Conservation (phyloP, 2,329 filamentous ascomycete genomes). For the Trichoderma guizhouense region DNA sequence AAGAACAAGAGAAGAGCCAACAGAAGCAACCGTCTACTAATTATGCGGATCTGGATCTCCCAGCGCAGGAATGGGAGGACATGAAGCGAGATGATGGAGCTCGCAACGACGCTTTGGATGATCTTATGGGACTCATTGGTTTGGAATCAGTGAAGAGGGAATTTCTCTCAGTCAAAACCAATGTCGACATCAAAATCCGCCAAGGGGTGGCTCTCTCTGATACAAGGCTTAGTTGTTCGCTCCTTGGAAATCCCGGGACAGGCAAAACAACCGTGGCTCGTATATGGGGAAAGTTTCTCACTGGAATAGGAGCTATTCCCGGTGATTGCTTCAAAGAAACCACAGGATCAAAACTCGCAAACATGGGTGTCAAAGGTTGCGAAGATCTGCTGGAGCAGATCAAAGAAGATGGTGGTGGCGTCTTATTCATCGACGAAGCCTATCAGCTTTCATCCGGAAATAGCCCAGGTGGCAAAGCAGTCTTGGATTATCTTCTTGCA, state of each 20-base stretch:
- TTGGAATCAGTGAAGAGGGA: slow-evolving; percentile 65
- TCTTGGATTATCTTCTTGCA: slow-evolving; percentile 68
- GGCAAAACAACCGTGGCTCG: slow-evolving; percentile 78
- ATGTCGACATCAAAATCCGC: slow-evolving; percentile 56
- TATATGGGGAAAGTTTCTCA: slow-evolving; percentile 64
- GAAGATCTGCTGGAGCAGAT: slow-evolving; percentile 50
- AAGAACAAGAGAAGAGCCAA: not conserved
- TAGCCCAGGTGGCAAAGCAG: slow-evolving; percentile 54
- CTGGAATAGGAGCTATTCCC: slow-evolving; percentile 58
- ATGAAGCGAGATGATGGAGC: slow-evolving; percentile 54
- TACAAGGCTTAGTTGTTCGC: slow-evolving; percentile 59
- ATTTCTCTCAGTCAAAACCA: slow-evolving; percentile 61
- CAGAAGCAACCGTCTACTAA: not conserved
- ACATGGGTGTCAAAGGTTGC: slow-evolving; percentile 56
- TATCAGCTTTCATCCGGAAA: slow-evolving; percentile 66
- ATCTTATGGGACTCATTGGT: slow-evolving; percentile 67
- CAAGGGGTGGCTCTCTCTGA: slow-evolving; percentile 53
- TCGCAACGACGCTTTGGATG: slow-evolving; percentile 54
- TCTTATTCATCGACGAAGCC: slow-evolving; percentile 74
- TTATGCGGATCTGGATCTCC: slow-evolving; percentile 23
- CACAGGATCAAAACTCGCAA: slow-evolving; percentile 64
- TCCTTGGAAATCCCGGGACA: slow-evolving; percentile 74
- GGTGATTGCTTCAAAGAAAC: slow-evolving; percentile 62
- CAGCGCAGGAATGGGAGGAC: slow-evolving; percentile 57
- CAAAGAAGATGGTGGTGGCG: slow-evolving; percentile 59